phyloP scores from a whole-genome alignment of 805 yeast genomes.

The Schizosaccharomyces pombe region DNA sequence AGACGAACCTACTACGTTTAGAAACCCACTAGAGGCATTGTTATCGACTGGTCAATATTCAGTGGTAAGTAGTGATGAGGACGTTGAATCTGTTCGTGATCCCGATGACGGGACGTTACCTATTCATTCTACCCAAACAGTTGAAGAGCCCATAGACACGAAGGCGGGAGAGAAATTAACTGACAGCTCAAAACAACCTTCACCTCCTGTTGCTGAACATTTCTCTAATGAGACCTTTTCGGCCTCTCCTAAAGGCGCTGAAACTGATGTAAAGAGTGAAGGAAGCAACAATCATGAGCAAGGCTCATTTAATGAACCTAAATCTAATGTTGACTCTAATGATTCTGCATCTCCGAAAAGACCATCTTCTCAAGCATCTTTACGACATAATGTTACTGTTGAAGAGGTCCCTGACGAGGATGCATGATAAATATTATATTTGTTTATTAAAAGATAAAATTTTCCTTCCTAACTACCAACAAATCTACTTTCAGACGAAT shows the following conservation, averaged over 20 bases:
- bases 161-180: background rate
- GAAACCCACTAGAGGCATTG: background rate
- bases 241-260: no score
- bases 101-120: no score
- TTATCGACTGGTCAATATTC: background rate
- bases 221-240: no score
- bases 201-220: background rate
- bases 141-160: no score
- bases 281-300: background rate
- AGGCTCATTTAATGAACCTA: no score
- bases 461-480: no score
- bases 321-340: background rate
- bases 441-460: no score
- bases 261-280: no score
- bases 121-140: background rate
- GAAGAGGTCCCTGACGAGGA: slow-evolving; percentile 3
- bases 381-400: background rate
- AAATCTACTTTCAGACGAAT: no score
- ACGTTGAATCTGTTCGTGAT: no score
- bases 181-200: background rate
- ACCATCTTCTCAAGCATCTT: background rate
- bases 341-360: background rate
- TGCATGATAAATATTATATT: no score
- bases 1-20: background rate
- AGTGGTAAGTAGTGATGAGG: background rate